These are phyloP conservation scores for Allodekkera sacchari DNA, from an alignment of 805 yeast genomes.

Conservation along the genomic window DNA sequence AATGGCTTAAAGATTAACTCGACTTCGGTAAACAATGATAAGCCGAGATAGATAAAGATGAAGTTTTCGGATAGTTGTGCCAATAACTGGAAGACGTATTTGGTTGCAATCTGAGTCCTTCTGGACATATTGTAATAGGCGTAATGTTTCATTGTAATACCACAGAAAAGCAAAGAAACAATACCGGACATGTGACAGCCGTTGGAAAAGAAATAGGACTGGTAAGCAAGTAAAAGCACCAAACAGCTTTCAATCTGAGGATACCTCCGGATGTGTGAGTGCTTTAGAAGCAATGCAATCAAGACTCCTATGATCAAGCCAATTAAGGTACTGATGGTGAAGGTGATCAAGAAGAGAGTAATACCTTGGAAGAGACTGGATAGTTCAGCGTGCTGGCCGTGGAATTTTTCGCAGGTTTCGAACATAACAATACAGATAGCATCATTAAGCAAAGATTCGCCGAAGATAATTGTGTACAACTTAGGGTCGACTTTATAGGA, in stretches of 20 bases:
- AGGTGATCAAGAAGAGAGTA: constrained; percentile 87
- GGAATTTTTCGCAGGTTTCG: constrained; percentile 95
- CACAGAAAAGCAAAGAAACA: constrained; percentile 89
- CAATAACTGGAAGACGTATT: constrained; percentile 85
- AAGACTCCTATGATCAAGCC: constrained; percentile 84
- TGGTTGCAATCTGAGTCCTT: constrained; percentile 92
- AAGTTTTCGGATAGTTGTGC: constrained; percentile 96
- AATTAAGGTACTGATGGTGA: constrained; percentile 81
- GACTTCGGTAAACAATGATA: constrained; percentile 92
- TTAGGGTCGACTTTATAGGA: constrained; percentile 98
- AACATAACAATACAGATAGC: constrained; percentile 99
- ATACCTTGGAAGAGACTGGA: constrained; percentile 87
- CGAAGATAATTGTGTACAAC: constrained; percentile 92
- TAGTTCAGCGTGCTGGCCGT: constrained; percentile 71
- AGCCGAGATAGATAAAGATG: constrained; percentile 89
- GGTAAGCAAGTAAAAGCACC: constrained; percentile 85
- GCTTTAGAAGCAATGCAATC: constrained; percentile 84
- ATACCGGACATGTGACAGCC: constrained; percentile 99
- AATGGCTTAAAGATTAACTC: constrained; percentile 92
- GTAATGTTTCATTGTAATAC: constrained; percentile 92
- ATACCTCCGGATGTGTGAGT: constrained; percentile 84
- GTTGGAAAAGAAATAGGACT: constrained; percentile 93
- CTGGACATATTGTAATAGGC: constrained; percentile 97
- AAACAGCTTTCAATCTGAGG: constrained; percentile 97
- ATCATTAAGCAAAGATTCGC: constrained; percentile 91